Evolutionary conservation across 1,284 basidiomycete species (phyloP).

Genomic region (Pholiota adiposa): DNA sequence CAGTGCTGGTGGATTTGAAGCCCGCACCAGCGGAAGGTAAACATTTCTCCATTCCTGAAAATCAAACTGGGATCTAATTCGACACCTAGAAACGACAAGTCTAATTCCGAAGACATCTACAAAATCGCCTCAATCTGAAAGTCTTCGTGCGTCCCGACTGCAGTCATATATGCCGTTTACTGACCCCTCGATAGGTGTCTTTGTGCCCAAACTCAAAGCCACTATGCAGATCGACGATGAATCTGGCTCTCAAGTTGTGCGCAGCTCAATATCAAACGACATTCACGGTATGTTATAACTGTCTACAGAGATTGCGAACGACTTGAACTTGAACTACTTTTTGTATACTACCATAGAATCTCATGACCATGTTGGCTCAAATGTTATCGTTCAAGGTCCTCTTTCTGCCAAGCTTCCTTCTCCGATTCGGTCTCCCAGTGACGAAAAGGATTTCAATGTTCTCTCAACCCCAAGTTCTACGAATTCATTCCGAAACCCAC

Average conservation of each 20-base stretch:
- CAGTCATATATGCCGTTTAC: not conserved
- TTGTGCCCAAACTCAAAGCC: constrained; percentile 2
- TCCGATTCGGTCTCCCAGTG: not conserved
- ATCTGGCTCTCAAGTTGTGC: not conserved
- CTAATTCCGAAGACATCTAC: not conserved
- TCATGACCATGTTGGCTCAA: not conserved
- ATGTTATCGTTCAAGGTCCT: not conserved
- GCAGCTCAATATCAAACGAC: not conserved
- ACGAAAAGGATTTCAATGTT: constrained; percentile 11
- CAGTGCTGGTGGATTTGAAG: not conserved
- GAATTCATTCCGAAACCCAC: constrained; percentile 22
- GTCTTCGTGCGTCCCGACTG: not conserved
- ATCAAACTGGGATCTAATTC: not conserved
- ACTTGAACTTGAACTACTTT: not conserved
- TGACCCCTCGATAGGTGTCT: not conserved
- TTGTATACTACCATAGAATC: not conserved
- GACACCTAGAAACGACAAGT: not conserved
- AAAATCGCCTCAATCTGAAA: constrained; percentile 1
- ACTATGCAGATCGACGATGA: not conserved
- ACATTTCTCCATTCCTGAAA: not conserved
- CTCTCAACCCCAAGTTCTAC: constrained; percentile 26
- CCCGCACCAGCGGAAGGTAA: not conserved
- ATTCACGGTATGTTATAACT: not conserved
- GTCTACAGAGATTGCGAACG: not conserved
- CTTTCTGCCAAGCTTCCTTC: not conserved